phyloP scores from a whole-genome alignment of 108 stramenopile genomes.

The Aurantiochytrium sp. region DNA sequence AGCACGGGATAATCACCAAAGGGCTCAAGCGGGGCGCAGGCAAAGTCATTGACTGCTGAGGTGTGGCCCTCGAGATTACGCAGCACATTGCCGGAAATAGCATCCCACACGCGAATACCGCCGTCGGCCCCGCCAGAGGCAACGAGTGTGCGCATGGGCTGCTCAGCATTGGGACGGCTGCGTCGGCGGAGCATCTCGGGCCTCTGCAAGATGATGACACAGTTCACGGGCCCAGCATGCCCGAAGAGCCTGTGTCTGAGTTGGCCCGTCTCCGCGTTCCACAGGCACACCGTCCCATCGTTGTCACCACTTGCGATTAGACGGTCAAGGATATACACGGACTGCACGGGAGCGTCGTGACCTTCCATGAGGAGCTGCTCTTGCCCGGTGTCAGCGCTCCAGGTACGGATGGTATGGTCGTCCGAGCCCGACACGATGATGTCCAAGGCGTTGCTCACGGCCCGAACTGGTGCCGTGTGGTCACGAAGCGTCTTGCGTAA shows the following conservation, averaged over 20 bases:
- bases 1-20: too few species aligned
- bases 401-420: too few species aligned
- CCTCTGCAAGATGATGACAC: not conserved
- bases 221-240: not conserved
- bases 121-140: not conserved
- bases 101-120: not conserved
- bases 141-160: not conserved
- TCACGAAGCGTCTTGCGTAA: too few species aligned
- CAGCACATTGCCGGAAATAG: not conserved
- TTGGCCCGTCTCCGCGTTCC: not conserved
- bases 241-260: not conserved
- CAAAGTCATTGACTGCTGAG: too few species aligned
- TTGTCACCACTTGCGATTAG: not conserved
- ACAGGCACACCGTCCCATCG: not conserved
- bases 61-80: not conserved
- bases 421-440: too few species aligned
- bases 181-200: too few species aligned
- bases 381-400: not conserved
- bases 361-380: not conserved
- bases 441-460: too few species aligned
- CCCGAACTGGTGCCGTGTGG: too few species aligned
- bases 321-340: not conserved
- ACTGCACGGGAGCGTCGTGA: not conserved
- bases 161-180: too few species aligned
- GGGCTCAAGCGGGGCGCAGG: too few species aligned